These are phyloP conservation scores for Apiospora marii DNA, from an alignment of 2,329 filamentous ascomycete species.

Conservation along the genomic window DNA sequence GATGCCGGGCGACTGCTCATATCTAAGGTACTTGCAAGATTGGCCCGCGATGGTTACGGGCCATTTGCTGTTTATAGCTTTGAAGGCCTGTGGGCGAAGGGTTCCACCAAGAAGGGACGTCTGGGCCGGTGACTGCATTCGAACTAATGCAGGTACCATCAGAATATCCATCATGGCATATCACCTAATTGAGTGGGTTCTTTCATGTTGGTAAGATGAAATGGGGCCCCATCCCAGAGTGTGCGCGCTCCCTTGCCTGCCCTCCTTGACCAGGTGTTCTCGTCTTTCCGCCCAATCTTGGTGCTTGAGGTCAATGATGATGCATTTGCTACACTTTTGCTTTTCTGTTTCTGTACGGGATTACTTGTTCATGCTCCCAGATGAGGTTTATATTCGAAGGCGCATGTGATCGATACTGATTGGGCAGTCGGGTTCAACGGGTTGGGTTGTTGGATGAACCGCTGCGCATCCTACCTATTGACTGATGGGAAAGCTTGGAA, in stretches of 20 bases:
- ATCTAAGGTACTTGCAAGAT: background rate
- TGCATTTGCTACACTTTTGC: background rate
- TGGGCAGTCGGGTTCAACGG: background rate
- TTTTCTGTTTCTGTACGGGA: background rate
- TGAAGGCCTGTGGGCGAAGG: background rate
- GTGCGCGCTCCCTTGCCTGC: background rate
- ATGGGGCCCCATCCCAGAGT: background rate
- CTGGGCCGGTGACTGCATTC: slow-evolving; percentile 5
- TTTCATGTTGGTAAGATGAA: slow-evolving; percentile 4
- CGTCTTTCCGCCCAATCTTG: background rate
- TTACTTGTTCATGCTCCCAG: background rate
- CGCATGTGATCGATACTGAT: slow-evolving; percentile 1
- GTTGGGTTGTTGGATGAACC: background rate
- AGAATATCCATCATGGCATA: slow-evolving; percentile 5
- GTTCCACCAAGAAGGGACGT: background rate
- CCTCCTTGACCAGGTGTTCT: background rate
- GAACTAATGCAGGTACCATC: slow-evolving; percentile 20
- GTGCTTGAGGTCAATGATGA: background rate
- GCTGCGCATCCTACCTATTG: background rate
- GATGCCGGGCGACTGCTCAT: background rate
- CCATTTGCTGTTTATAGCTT: slow-evolving; percentile 17
- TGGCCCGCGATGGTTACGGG: slow-evolving; percentile 11
- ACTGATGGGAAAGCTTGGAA: slow-evolving; percentile 18
- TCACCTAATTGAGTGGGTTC: slow-evolving; percentile 19
- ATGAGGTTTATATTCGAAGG: background rate